Conservation (phyloP, 176 grass and related monocot genomes). For the Cocos nucifera region DNA sequence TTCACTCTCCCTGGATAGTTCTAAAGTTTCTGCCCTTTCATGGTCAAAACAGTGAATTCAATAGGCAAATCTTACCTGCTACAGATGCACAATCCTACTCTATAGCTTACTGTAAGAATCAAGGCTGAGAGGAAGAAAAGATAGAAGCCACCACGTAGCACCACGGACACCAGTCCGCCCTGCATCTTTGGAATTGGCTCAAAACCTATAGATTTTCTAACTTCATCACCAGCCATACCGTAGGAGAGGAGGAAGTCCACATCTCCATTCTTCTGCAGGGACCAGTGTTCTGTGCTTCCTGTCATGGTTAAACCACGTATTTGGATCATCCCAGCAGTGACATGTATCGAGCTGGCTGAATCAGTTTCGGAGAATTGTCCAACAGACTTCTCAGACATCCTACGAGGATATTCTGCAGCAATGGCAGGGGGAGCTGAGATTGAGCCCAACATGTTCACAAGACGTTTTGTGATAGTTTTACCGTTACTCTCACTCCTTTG, state of each 20-base stretch:
- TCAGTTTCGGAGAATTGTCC: slow-evolving; percentile 29
- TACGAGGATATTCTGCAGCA: slow-evolving; percentile 48
- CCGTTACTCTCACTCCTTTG: not conserved
- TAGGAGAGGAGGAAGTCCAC: slow-evolving; percentile 35
- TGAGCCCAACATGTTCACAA: slow-evolving; percentile 63
- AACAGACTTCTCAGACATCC: slow-evolving; percentile 27
- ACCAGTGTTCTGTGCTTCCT: slow-evolving; percentile 30
- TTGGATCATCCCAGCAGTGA: slow-evolving; percentile 53
- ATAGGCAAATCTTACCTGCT: slow-evolving; percentile 29
- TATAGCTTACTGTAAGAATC: slow-evolving; percentile 63
- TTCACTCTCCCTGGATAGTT: too few species aligned
- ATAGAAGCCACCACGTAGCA: slow-evolving; percentile 67
- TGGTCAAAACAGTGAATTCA: too few species aligned
- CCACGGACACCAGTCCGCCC: slow-evolving; percentile 30
- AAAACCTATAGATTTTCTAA: slow-evolving; percentile 16
- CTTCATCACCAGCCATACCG: not conserved
- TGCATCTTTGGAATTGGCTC: slow-evolving; percentile 39
- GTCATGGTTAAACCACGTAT: slow-evolving; percentile 30
- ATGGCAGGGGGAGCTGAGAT: slow-evolving; percentile 76
- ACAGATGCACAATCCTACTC: slow-evolving; percentile 59
- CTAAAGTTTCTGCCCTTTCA: too few species aligned
- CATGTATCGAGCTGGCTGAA: slow-evolving; percentile 28
- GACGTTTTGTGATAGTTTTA: slow-evolving; percentile 26
- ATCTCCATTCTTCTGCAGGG: slow-evolving; percentile 34
- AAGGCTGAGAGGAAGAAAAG: slow-evolving; percentile 63